Evolutionary conservation across 176 grass and related monocot species (phyloP).

Genomic region (Musa troglodytarum): DNA sequence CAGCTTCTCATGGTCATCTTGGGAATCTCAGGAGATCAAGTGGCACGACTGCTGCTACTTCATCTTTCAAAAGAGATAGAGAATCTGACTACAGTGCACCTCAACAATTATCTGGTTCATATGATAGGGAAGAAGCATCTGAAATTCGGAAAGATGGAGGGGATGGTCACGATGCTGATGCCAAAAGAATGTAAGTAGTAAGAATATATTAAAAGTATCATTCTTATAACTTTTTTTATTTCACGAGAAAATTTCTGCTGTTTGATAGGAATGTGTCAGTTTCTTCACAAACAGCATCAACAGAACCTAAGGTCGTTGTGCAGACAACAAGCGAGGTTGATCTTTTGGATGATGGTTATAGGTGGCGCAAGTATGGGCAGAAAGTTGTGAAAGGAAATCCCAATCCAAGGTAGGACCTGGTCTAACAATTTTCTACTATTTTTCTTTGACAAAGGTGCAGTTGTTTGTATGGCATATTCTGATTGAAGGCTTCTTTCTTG

Average conservation of each 20-base stretch:
- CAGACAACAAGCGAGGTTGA: slow-evolving; percentile 16
- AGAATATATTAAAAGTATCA: neutral
- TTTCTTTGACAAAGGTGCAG: neutral
- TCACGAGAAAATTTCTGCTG: neutral
- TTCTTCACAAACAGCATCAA: neutral
- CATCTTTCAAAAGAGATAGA: neutral
- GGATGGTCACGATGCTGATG: neutral
- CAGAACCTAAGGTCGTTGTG: slow-evolving; percentile 17
- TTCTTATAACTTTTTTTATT: no score
- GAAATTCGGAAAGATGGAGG: neutral
- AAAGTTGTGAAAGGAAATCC: slow-evolving; percentile 29
- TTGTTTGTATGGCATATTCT: no score
- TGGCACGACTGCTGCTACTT: neutral
- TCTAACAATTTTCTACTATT: neutral
- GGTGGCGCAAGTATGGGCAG: slow-evolving; percentile 30
- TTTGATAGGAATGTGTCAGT: neutral
- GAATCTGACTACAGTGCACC: neutral
- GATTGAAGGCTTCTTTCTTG: no score
- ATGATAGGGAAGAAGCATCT: slow-evolving; percentile 1
- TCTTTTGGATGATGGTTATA: slow-evolving; percentile 20
- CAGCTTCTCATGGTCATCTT: neutral
- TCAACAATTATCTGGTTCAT: slow-evolving; percentile 6
- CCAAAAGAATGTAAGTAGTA: slow-evolving; percentile 7
- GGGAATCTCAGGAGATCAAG: slow-evolving; percentile 1
- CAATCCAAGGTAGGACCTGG: slow-evolving; percentile 9